These are phyloP conservation scores for Picea sitchensis DNA, from an alignment of 75 land plant species.

Conservation along the genomic window DNA sequence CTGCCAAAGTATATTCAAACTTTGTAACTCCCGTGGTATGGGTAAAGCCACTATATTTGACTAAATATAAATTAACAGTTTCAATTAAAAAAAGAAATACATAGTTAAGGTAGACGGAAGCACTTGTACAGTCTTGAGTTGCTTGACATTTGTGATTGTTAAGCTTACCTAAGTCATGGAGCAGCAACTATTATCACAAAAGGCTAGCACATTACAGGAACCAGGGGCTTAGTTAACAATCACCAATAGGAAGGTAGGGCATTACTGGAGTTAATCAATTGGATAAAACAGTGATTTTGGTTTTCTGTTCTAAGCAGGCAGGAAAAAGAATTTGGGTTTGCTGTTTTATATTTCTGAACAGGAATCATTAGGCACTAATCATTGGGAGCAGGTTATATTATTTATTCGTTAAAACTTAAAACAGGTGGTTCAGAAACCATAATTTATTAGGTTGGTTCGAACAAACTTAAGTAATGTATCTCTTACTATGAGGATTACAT, in stretches of 20 bases:
- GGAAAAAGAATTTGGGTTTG: not conserved
- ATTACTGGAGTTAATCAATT: not conserved
- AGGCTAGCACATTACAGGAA: not conserved
- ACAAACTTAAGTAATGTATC: not conserved
- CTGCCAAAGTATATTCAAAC: too few species aligned
- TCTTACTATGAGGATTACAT: not conserved
- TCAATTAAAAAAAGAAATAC: too few species aligned
- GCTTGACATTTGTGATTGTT: too few species aligned
- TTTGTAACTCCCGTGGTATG: too few species aligned
- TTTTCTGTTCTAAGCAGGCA: not conserved
- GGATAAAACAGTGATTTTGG: not conserved
- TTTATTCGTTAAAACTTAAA: not conserved
- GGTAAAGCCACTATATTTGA: too few species aligned
- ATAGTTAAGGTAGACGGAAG: too few species aligned
- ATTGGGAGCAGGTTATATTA: not conserved
- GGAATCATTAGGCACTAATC: not conserved
- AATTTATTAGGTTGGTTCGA: not conserved
- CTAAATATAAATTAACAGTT: too few species aligned
- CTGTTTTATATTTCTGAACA: not conserved
- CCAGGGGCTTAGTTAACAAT: not conserved
- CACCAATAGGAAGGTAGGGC: not conserved
- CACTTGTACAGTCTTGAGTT: too few species aligned
- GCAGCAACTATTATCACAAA: not conserved
- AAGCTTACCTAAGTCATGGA: not conserved
- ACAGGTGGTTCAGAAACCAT: not conserved